Evolutionary conservation across 495 filamentous ascomycete species (phyloP), one percentile per base, ranked within the genome.

Genomic region (Neurospora terricola): DNA sequence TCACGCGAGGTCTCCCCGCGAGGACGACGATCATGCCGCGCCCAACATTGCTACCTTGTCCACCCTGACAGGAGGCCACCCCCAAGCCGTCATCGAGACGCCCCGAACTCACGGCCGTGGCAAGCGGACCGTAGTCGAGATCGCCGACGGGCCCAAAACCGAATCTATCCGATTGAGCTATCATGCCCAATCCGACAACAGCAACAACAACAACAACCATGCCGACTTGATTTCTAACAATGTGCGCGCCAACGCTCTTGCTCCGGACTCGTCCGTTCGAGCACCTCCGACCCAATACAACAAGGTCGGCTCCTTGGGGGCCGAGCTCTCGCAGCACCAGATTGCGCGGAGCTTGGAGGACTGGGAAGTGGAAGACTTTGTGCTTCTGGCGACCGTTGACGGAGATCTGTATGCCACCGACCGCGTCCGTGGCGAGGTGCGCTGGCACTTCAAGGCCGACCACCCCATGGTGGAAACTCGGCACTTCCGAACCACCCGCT

Each of bases 301-400:
- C 86, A 80, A 87, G 88, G 84, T 80, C 71, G 78, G 74, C 77
- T 73, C 79, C 75, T 74, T 74, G 72, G 83, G 82, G 80, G 89
- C 89, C 81, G 93, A 91, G 81, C 87, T 94, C 81, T 82, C 83
- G 80, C 87, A 91, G 84, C 89, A 92, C 89, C 91, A 89, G 88
- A 89, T 88, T 89, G 94, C 94, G 93, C 94, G 94, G 89, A 94
- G 90, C 83, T 83, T 98, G 87, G 91, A 96, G 88, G 96, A 98
- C 80, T 98, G 94, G 94, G 93, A 97, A 89, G 94, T 97, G 84
- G 95, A 98, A 92, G 94, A 98, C 85, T 96, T 98, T 90, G 92
- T 98, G 82, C 92, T 99, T 86, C 85, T 99, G 91, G 94, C 96
- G 92, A 98, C 96, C 88, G 91, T 99, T 86, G 93, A 98, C 86